These are phyloP conservation scores for Fusarium proliferatum DNA, from an alignment of 2,329 filamentous ascomycete genomes.

Conservation along the genomic window DNA sequence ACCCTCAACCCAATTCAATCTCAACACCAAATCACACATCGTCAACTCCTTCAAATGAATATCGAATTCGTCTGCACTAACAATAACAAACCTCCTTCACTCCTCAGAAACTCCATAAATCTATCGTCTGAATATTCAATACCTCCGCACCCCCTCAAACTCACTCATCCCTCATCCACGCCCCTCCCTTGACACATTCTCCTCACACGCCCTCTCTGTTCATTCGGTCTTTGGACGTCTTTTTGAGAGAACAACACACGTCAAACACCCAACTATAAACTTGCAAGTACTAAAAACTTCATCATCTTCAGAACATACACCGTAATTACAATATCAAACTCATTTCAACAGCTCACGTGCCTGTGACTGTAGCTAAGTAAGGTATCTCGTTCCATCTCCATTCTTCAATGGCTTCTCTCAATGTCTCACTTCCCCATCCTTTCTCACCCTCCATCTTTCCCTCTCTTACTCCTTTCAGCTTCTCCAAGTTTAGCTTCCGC, in stretches of 20 bases:
- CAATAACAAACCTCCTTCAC: conserved; percentile 16
- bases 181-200: conserved; percentile 27
- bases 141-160: conserved; percentile 28
- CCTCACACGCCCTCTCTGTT: conserved; percentile 13
- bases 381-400: neutral
- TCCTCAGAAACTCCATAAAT: conserved; percentile 18
- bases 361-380: neutral
- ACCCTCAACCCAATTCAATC: conserved; percentile 6
- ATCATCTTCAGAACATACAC: neutral
- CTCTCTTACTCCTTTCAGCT: conserved; percentile 23
- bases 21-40: conserved; percentile 4
- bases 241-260: neutral
- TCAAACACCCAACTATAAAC: neutral
- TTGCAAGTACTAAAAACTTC: neutral
- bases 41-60: conserved; percentile 11
- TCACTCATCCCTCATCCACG: conserved; percentile 24
- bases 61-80: conserved; percentile 16
- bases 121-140: conserved; percentile 39
- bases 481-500: conserved; percentile 22
- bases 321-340: neutral
- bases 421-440: conserved; percentile 35
- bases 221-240: neutral
- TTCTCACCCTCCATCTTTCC: conserved; percentile 18
- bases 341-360: conserved; percentile 7
- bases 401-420: conserved; percentile 25